Evolutionary conservation across 352 stramenopile species (phyloP), one percentile per base, ranked within the genome.

Genomic region (Pythium brassicae): DNA sequence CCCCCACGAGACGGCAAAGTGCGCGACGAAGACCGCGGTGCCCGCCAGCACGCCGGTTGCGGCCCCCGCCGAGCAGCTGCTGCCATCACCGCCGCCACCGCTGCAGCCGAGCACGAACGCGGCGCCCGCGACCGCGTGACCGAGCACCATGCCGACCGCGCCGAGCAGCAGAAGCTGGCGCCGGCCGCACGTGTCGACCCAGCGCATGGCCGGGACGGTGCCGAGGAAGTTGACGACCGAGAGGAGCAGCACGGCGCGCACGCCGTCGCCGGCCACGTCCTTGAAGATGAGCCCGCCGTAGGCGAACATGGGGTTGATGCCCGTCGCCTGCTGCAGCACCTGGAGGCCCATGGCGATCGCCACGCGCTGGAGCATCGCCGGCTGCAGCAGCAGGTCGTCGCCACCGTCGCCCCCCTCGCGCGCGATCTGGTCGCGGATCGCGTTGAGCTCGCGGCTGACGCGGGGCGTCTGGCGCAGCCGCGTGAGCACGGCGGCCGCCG

Each of bases 321-420:
- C 71, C 1, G 66, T 77, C 2, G 69, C 63, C 52, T 83, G 74
- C 46, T 83, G 74, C 14, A 83, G 40, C 2, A 77, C 22, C 34
- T 83, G 66, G 10, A 83, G 48, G 1, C 37, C 17, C 49, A 78
- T 66, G 2, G 66, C 66, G 50, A 81, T 71, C 19, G 68, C n/a
- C 12, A 82, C 10, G 4, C 74, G 69, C 1, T 49, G 62, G 2
- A 49, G 61, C 8, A 74, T 59, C 6, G 51, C 50, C 12, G 48
- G 45, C 2, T 46, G 9, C 40, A 57, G 81, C 25, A 86, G 44
- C n/a, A n/a, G n/a, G n/a, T n/a, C n/a, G n/a, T n/a, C n/a, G n/a
- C n/a, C n/a, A n/a, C n/a, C n/a, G n/a, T n/a, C n/a, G n/a, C n/a
- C n/a, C n/a, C n/a, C n/a, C n/a, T n/a, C n/a, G n/a, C n/a, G n/a